These are phyloP conservation scores for Phytopythium kandeliae DNA, from an alignment of 352 stramenopile species.

Conservation along the genomic window DNA sequence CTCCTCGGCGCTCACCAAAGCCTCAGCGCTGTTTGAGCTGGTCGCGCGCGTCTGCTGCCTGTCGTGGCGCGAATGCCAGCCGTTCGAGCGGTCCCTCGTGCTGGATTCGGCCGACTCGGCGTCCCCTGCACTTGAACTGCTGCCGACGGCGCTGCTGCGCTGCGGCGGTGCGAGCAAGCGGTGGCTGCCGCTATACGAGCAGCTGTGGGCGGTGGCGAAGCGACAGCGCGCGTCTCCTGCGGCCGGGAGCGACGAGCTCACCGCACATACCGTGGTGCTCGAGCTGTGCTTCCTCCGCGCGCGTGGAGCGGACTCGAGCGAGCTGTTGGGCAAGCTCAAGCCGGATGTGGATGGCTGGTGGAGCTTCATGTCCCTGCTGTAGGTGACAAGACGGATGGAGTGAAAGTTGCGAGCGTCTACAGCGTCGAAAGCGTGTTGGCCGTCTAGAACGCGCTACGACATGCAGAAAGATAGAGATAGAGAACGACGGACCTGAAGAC, in stretches of 20 bases:
- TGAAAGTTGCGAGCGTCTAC: too few relatives aligned
- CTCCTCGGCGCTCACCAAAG: constrained; percentile 12
- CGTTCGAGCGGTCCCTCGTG: constrained; percentile 18
- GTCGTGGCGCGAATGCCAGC: constrained; percentile 15
- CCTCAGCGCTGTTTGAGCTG: constrained; percentile 16
- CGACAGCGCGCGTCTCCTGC: neutral
- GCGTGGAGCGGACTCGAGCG: neutral
- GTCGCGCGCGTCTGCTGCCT: constrained; percentile 14
- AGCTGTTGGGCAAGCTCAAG: neutral
- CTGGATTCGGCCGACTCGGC: neutral
- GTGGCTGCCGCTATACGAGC: constrained; percentile 14
- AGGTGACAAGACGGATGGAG: neutral
- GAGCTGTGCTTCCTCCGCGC: neutral
- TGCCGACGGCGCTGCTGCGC: constrained; percentile 20
- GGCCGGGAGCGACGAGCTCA: neutral
- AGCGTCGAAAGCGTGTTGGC: too few relatives aligned
- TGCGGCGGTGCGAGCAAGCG: constrained; percentile 13
- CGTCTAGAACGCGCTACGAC: too few relatives aligned
- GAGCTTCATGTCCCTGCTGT: neutral
- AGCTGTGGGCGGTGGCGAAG: constrained; percentile 9
- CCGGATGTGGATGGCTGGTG: neutral
- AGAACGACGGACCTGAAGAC: too few relatives aligned
- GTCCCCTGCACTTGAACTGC: constrained; percentile 2
- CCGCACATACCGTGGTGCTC: neutral
- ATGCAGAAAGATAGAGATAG: too few relatives aligned